A percentile compares a stretch with the other conserved stretches of the same genome.
Evolutionary conservation across 2,329 filamentous ascomycete species (phyloP).

Genomic region (Talaromyces piceae): DNA sequence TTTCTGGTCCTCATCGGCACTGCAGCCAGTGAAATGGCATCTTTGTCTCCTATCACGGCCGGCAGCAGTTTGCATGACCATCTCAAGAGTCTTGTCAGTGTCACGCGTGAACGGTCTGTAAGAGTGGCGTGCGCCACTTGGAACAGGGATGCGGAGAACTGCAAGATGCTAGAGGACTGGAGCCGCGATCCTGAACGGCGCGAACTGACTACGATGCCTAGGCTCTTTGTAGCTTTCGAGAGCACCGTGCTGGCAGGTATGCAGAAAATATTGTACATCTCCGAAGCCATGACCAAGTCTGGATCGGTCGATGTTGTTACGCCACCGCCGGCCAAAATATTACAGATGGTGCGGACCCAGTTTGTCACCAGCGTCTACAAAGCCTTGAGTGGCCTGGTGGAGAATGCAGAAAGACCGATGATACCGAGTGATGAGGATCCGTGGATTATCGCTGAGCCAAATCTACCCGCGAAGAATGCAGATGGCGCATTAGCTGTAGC

Average conservation of each 20-base stretch:
- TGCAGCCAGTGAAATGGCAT: slow-evolving; percentile 77
- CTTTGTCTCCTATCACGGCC: slow-evolving; percentile 59
- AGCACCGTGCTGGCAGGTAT: slow-evolving; percentile 72
- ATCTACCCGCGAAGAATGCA: slow-evolving; percentile 20
- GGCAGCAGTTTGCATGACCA: slow-evolving; percentile 56
- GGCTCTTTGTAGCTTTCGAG: slow-evolving; percentile 78
- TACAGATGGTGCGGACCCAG: slow-evolving; percentile 84
- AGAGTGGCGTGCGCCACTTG: slow-evolving; percentile 81
- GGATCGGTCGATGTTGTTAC: slow-evolving; percentile 70
- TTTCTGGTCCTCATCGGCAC: slow-evolving; percentile 77
- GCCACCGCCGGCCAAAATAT: slow-evolving; percentile 75
- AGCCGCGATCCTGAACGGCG: slow-evolving; percentile 70
- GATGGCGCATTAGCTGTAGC: slow-evolving; percentile 35
- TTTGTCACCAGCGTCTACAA: slow-evolving; percentile 95
- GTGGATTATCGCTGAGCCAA: slow-evolving; percentile 42
- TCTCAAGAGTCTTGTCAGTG: slow-evolving; percentile 66
- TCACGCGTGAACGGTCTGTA: slow-evolving; percentile 75
- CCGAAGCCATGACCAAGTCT: slow-evolving; percentile 70
- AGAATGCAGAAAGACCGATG: slow-evolving; percentile 78
- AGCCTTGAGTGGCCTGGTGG: slow-evolving; percentile 88
- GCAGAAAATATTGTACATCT: slow-evolving; percentile 92
- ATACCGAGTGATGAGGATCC: slow-evolving; percentile 52
- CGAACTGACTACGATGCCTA: slow-evolving; percentile 86
- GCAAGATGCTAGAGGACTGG: slow-evolving; percentile 92
- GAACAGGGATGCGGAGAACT: slow-evolving; percentile 88